A percentile compares a stretch with the other conserved stretches of the same genome.
phyloP scores from a whole-genome alignment of 371 early-diverging fungal genomes.

The Mortierella polycephala region DNA sequence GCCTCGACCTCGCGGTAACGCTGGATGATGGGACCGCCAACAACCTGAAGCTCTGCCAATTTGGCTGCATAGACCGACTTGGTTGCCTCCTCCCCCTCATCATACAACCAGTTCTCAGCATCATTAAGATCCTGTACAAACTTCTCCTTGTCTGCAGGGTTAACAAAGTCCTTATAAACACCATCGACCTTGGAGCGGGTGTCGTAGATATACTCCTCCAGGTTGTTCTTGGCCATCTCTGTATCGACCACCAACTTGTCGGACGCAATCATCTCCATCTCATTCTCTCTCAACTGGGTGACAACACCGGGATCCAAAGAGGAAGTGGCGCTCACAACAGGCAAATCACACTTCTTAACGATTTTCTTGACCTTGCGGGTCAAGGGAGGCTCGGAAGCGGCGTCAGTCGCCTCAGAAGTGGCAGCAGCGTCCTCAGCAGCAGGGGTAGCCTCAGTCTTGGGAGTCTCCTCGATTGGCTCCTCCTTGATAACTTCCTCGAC shows the following conservation, averaged over 20 bases:
- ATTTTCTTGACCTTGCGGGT: constrained; percentile 86
- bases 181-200: constrained; percentile 86
- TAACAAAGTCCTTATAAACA: constrained; percentile 78
- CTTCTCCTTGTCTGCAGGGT: constrained; percentile 76
- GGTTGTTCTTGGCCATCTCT: constrained; percentile 93
- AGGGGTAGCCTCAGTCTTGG: constrained; percentile 60
- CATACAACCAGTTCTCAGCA: constrained; percentile 97
- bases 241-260: constrained; percentile 95
- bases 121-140: constrained; percentile 78
- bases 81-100: constrained; percentile 93
- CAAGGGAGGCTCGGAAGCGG: constrained; percentile 47
- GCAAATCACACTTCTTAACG: constrained; percentile 88
- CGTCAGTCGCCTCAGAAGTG: neutral
- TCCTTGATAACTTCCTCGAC: constrained; percentile 89
- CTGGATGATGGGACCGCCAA: constrained; percentile 85
- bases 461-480: constrained; percentile 69
- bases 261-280: constrained; percentile 87
- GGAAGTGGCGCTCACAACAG: constrained; percentile 74
- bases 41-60: constrained; percentile 81
- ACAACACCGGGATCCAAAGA: constrained; percentile 68
- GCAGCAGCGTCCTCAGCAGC: neutral
- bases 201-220: constrained; percentile 98
- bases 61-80: constrained; percentile 90
- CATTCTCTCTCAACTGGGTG: constrained; percentile 75
- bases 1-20: constrained; percentile 88